These are phyloP conservation scores for Schizothecium vesticola DNA, from an alignment of 495 filamentous ascomycete species.

Conservation along the genomic window DNA sequence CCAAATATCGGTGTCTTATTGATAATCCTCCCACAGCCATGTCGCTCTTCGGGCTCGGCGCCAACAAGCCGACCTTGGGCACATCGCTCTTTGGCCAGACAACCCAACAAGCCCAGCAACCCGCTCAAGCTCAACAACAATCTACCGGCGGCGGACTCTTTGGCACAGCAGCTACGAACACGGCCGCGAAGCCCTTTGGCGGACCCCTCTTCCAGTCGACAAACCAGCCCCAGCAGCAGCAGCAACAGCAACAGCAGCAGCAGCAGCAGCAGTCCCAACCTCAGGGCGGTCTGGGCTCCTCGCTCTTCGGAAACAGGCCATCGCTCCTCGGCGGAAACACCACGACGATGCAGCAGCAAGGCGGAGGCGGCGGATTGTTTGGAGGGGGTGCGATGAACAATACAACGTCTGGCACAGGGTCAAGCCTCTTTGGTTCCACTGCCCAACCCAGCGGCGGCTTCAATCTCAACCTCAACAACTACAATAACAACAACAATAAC, in stretches of 20 bases:
- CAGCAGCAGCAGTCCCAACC: conserved; percentile 10
- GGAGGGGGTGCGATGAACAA: background rate
- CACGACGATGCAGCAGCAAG: background rate
- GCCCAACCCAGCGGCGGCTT: background rate
- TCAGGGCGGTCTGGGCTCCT: background rate
- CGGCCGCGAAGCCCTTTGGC: conserved; percentile 20
- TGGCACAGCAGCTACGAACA: conserved; percentile 15
- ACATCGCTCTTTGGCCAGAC: conserved; percentile 12
- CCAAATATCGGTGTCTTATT: background rate
- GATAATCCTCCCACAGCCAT: conserved; percentile 1
- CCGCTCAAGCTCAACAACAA: background rate
- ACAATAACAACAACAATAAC: background rate
- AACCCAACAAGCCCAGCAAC: conserved; percentile 7
- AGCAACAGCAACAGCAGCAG: conserved; percentile 15
- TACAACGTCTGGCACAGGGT: background rate
- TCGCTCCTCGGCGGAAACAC: background rate
- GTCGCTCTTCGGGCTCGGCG: conserved; percentile 16
- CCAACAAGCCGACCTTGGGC: background rate
- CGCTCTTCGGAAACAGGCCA: background rate
- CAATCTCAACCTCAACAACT: background rate
- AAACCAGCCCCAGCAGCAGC: conserved; percentile 9
- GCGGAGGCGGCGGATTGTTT: background rate
- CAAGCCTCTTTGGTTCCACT: background rate
- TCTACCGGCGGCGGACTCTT: conserved; percentile 16
- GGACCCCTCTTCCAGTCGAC: conserved; percentile 6